Evolutionary conservation across 1,284 basidiomycete genomes (phyloP), one percentile per base, ranked within the genome.

Genomic region (Boletus semigastroideus): DNA sequence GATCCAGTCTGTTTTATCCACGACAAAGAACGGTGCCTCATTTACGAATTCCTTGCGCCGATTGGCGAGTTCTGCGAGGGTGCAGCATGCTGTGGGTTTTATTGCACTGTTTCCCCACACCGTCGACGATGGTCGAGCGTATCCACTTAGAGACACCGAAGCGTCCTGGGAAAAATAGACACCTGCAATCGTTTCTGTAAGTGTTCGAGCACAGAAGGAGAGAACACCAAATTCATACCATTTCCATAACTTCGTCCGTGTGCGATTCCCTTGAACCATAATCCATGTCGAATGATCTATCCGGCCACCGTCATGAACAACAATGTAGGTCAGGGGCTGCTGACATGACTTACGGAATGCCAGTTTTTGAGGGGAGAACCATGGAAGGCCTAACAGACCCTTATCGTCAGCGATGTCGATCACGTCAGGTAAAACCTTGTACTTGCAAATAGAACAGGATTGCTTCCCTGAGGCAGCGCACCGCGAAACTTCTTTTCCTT

Each of bases 151-250:
- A 0, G 83, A 84, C 2, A 75, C 59, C 1, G 45, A 51, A 3
- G 73, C 81, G 31, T 85, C 80, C 60, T 79, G 83, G 3, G 81
- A 79, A 43, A 85, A 78, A 56, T 86, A 86, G 0, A 86, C 82
- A 10, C 83, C 83, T 84, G 48, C 4, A 44, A 28, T 33, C 38
- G 11, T 33, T 25, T 28, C 12, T 8, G 16, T 49, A 27, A 50
- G 33, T 27, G 31, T 14, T 9, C 9, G 10, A 28, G 13, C 38
- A 34, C 2, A 17, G 20, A 22, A 36, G 7, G 12, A 34, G 11
- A 28, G n/a, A 34, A n/a, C 17, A 7, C 25, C 20, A 16, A 2
- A 11, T 16, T 48, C 69, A 37, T 56, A 79, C 83, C 83, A 61
- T 86, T 47, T n/a, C 84, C 84, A 58, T 72, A 79, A 2, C 79